Base-by-base conservation (phyloP, 352 stramenopile species). In the Phytophthora chlamydospora region DNA sequence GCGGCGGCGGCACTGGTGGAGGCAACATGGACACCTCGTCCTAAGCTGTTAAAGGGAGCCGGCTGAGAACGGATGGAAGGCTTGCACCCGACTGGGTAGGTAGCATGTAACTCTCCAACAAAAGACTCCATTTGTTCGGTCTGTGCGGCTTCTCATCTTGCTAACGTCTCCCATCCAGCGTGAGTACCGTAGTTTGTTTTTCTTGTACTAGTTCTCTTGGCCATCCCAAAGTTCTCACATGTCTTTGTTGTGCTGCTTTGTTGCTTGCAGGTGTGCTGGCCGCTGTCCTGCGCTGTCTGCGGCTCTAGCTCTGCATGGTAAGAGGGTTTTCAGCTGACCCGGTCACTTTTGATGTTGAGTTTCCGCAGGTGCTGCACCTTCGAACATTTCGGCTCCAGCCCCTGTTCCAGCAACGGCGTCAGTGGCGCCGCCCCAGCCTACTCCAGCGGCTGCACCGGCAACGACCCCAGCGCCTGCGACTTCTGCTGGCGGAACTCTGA, bases 21-120 rank as follows among this genome's bases (percentile, higher is more conserved):
- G 68, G 71, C 47, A 77, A 78, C 46, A 71, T 73, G 49, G 74
- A 75, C 29, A 73, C 77, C 2, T 85, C 79, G 17, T 83, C 75
- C 47, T 89, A 67, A 78, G 57, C 38, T 63, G 34, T 21, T 11
- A n/a, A n/a, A n/a, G n/a, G 14, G 14, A 39, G 36, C 2, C 24
- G n/a, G 14, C 41, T 54, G 51, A 47, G 45, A 63, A 40, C 43
- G 41, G 59, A 53, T 53, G 55, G 51, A 56, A 63, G 58, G 54
- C 53, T 66, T 63, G 42, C 51, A 60, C 61, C 67, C 62, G 16
- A 38, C 42, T 42, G 62, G 68, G 63, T 76, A 76, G 68, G 63
- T 71, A 76, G 68, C 59, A 67, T 70, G 58, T 73, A 73, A 76
- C 62, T 70, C 46, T 41, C 38, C 58, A 70, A 69, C 47, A 70